A percentile compares a stretch with the other conserved stretches of the same genome.
Evolutionary conservation across 2,329 filamentous ascomycete species (phyloP).

Genomic region (Raffaelea deltoideospora): DNA sequence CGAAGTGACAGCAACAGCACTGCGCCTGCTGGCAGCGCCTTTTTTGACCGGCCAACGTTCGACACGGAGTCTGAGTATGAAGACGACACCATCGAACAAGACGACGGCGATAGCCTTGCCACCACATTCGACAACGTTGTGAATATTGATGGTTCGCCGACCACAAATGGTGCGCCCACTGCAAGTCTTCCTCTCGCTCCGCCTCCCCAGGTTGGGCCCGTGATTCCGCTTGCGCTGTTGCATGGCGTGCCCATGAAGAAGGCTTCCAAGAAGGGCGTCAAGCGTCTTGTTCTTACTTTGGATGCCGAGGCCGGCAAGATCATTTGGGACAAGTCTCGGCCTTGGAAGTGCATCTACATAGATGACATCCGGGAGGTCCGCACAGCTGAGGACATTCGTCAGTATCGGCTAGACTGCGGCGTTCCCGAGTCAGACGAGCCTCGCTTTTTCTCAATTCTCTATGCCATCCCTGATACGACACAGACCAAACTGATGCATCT

Average conservation of each 20-base stretch:
- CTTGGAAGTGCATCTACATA: conserved; percentile 77
- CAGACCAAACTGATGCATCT: conserved; percentile 83
- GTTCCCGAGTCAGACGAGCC: conserved; percentile 51
- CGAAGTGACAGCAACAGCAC: conserved; percentile 81
- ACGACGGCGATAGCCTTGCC: conserved; percentile 15
- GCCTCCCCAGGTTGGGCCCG: conserved; percentile 40
- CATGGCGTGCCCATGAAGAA: conserved; percentile 68
- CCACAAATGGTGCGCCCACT: conserved; percentile 31
- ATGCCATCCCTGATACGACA: conserved; percentile 61
- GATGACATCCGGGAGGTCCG: conserved; percentile 91
- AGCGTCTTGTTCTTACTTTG: conserved; percentile 56
- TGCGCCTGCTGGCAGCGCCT: conserved; percentile 30
- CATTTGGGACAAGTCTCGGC: conserved; percentile 66
- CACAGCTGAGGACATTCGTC: conserved; percentile 66
- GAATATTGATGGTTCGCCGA: not conserved
- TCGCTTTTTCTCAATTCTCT: conserved; percentile 82
- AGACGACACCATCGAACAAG: conserved; percentile 34
- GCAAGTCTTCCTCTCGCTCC: conserved; percentile 16
- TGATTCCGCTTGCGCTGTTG: conserved; percentile 62
- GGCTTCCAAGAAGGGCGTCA: conserved; percentile 71
- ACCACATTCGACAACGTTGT: conserved; percentile 23
- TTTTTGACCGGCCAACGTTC: conserved; percentile 13
- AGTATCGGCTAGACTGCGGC: conserved; percentile 75
- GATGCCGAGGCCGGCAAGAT: conserved; percentile 77
- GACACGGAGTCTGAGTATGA: conserved; percentile 44